Percentiles rank a stretch among this genome's conserved stretches.
Evolutionary conservation across 352 stramenopile species (phyloP).

Genomic region (Phytophthora foliorum): DNA sequence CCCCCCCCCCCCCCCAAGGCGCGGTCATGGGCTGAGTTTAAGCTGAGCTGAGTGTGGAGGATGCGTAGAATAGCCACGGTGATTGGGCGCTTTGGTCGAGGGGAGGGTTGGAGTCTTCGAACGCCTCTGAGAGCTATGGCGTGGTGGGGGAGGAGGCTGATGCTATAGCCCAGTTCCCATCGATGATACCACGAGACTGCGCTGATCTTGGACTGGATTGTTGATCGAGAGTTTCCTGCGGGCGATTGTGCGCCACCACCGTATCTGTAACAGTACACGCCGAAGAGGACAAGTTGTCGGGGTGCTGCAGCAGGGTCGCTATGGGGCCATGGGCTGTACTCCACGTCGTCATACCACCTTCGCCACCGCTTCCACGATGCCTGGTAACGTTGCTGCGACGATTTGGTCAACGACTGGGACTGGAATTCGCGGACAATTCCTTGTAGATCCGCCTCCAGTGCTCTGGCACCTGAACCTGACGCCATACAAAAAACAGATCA

Average conservation of each 20-base stretch:
- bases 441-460: constrained; percentile 21
- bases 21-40: no score
- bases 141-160: no score
- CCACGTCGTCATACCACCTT: constrained; percentile 1
- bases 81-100: no score
- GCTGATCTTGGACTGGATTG: neutral
- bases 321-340: constrained; percentile 14
- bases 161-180: no score
- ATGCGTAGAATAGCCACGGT: no score
- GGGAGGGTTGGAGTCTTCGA: no score
- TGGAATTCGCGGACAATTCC: constrained; percentile 22
- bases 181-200: neutral
- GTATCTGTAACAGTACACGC: constrained; percentile 18
- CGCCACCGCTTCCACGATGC: constrained; percentile 13
- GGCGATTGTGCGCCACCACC: neutral
- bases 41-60: no score
- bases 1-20: no score
- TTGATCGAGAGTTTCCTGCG: neutral
- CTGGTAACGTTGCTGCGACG: constrained; percentile 3
- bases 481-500: constrained; percentile 12
- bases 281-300: constrained; percentile 13
- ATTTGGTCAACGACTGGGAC: constrained; percentile 16
- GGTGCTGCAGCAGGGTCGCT: neutral
- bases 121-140: no score
- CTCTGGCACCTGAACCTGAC: constrained; percentile 19